phyloP scores from a whole-genome alignment of 2,329 filamentous ascomycete species.

The Zymoseptoria brevis region DNA sequence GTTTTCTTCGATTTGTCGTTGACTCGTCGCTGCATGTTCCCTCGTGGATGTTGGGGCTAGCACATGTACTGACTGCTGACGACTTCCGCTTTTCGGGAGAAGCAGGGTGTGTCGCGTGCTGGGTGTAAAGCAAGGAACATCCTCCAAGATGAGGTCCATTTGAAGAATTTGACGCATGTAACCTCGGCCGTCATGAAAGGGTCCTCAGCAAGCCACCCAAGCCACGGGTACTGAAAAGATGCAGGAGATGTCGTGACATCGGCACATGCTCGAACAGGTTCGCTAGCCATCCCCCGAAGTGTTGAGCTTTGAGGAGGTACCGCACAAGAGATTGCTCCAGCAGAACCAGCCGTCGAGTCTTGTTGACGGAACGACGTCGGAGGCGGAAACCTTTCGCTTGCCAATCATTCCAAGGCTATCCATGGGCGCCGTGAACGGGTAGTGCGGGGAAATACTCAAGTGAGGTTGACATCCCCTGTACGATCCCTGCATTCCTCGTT shows the following conservation, averaged over 20 bases:
- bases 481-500: neutral
- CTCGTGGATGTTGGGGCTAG: too few relatives aligned
- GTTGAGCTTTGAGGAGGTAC: neutral
- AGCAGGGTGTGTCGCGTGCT: neutral
- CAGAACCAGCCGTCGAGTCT: neutral
- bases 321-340: neutral
- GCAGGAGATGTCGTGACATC: neutral
- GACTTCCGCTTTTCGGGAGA: too few relatives aligned
- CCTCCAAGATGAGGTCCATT: neutral
- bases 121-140: neutral
- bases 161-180: neutral
- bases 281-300: too few relatives aligned
- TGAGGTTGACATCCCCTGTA: neutral
- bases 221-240: neutral
- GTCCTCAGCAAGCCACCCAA: neutral
- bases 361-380: neutral
- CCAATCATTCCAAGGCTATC: neutral
- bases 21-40: neutral
- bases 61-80: neutral
- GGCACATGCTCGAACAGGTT: neutral
- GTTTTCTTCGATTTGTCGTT: neutral
- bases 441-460: neutral
- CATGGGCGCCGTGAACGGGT: neutral
- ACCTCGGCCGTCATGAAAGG: neutral
- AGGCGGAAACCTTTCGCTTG: neutral